Evolutionary conservation across 768 basidiomycete species (phyloP).

Genomic region (Pisolithus microcarpus): DNA sequence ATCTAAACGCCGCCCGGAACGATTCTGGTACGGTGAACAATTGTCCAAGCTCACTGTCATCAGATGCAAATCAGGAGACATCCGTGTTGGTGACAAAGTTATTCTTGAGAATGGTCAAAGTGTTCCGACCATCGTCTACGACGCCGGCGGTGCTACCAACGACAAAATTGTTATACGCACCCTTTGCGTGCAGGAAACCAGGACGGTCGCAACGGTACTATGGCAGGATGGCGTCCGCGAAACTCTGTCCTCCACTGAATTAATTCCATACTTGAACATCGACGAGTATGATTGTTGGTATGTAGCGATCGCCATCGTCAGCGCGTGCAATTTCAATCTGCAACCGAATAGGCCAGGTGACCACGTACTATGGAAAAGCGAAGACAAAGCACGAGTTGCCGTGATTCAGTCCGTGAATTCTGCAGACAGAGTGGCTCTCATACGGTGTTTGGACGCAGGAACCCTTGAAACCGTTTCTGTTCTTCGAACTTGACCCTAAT

Average conservation of each 20-base stretch:
- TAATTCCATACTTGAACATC: constrained; percentile 79
- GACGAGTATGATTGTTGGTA: constrained; percentile 92
- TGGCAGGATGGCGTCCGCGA: constrained; percentile 86
- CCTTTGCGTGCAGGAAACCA: constrained; percentile 61
- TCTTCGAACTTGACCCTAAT: constrained; percentile 84
- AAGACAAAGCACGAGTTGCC: constrained; percentile 57
- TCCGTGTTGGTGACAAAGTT: constrained; percentile 71
- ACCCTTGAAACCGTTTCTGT: constrained; percentile 64
- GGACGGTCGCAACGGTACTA: constrained; percentile 61
- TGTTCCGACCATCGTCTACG: constrained; percentile 55
- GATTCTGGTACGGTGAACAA: constrained; percentile 68
- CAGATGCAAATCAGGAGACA: constrained; percentile 53
- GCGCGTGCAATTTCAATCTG: constrained; percentile 3
- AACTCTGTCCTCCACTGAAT: constrained; percentile 48
- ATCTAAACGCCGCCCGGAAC: constrained; percentile 55
- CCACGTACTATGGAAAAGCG: constrained; percentile 76
- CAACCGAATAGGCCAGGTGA: constrained; percentile 71
- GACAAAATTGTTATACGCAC: constrained; percentile 47
- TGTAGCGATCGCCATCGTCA: constrained; percentile 17
- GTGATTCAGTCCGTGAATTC: constrained; percentile 77
- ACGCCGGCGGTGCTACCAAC: constrained; percentile 38
- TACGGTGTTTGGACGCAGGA: constrained; percentile 51
- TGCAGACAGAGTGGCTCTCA: constrained; percentile 57
- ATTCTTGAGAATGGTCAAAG: constrained; percentile 43
- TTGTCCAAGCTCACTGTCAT: constrained; percentile 58